Conservation (phyloP, 2,329 filamentous ascomycete genomes). For the Colletotrichum navitas region DNA sequence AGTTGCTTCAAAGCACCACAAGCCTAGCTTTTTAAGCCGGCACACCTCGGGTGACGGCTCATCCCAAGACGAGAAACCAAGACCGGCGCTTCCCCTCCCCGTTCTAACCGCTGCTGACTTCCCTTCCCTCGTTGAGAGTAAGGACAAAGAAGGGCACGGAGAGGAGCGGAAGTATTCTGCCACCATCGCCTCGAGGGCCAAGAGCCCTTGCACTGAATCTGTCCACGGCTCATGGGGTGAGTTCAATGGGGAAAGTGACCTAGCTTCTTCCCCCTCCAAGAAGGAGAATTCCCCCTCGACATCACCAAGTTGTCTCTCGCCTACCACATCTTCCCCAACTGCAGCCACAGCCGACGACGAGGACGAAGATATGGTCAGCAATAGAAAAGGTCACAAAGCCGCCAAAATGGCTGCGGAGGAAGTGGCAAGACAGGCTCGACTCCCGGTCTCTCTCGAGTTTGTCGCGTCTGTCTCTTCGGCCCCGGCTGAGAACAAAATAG, state of each 20-base stretch:
- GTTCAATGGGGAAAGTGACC: neutral
- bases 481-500: neutral
- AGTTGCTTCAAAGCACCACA: constrained; percentile 7
- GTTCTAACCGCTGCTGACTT: neutral
- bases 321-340: neutral
- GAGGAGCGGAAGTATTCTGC: neutral
- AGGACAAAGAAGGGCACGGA: neutral
- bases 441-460: neutral
- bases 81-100: neutral
- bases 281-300: neutral
- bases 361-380: constrained; percentile 9
- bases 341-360: neutral
- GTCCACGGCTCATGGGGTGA: neutral
- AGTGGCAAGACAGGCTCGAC: constrained; percentile 6
- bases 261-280: neutral
- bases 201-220: neutral
- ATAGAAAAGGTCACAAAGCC: constrained; percentile 5
- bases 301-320: neutral
- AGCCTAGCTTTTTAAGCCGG: constrained; percentile 5
- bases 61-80: neutral
- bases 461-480: neutral
- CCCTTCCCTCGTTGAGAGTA: neutral
- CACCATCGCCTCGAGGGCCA: neutral
- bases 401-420: constrained; percentile 20
- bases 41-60: neutral